Base-by-base conservation (phyloP, 345 rosid species). In the Aurinia saxatilis region DNA sequence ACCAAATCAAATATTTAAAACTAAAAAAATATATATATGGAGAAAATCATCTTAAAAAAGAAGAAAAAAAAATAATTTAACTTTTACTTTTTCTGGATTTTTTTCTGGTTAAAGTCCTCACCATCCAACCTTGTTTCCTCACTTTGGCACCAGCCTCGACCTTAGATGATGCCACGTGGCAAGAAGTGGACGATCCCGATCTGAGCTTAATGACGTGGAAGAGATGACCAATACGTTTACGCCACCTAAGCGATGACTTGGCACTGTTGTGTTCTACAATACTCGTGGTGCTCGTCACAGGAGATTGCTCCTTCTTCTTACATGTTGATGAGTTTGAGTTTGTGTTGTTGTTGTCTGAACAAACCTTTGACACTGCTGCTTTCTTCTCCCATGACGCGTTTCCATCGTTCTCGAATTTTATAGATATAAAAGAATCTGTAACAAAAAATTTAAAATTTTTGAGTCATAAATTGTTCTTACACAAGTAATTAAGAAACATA, bases 391-490 rank as follows among this genome's bases (percentile, higher is more conserved):
- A 90, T 4, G 87, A 90, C 10, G 90, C 88, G 39, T 67, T 80
- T 4, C 97, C 99, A 69, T 87, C 83, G 58, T 83, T 77, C 73
- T 84, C 97, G 64, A 93, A 90, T 71, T 87, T 84, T 13, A 93
- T 93, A 8, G 97, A 90, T 71, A 93, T 93, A 60, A 93, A 93
- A 0, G 99, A 87, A 54, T 87, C 99, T 90, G 87, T 63, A 75
- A 50, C n/a, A 5, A 23, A 47, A 47, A 8, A 10, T 13, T 37
- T 4, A 35, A 33, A 17, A 57, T 2, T 18, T 12, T 8, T 19
- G n/a, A n/a, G n/a, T n/a, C n/a, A n/a, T n/a, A n/a, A 13, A 29
- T 57, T 49, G 15, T n/a, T 31, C 29, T 6, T 33, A 13, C 10
- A 39, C 14, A 39, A n/a, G n/a, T n/a, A 11, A 30, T 39, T 42